Evolutionary conservation across 345 rosid species (phyloP).

Genomic region (thale cress (Arabidopsis thaliana)): TAIR10.1 NC_003070.9:11850501-11851000

Average conservation of each 20-base stretch:
- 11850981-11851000: slow-evolving; percentile 26
- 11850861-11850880: slow-evolving; percentile 26
- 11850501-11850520: slow-evolving; percentile 74
- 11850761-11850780: slow-evolving; percentile 5
- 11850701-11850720: slow-evolving; percentile 25
- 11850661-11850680: slow-evolving; percentile 91
- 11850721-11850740: slow-evolving; percentile 14
- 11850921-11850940: slow-evolving; percentile 18
- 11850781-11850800: slow-evolving; percentile 22
- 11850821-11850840: slow-evolving; percentile 30
- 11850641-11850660: slow-evolving; percentile 77
- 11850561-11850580: slow-evolving; percentile 70
- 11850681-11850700: slow-evolving; percentile 77
- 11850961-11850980: neutral
- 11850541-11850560: slow-evolving; percentile 72
- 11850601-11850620: slow-evolving; percentile 82
- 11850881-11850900: slow-evolving; percentile 29
- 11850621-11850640: slow-evolving; percentile 74
- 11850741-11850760: slow-evolving; percentile 26
- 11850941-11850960: slow-evolving; percentile 3
- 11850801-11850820: slow-evolving; percentile 12
- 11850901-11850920: slow-evolving; percentile 1
- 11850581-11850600: slow-evolving; percentile 58
- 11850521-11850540: slow-evolving; percentile 68
- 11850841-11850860: slow-evolving; percentile 16